Conservation (phyloP, 2,329 filamentous ascomycete species). For the Colletotrichum chlorophyti region DNA sequence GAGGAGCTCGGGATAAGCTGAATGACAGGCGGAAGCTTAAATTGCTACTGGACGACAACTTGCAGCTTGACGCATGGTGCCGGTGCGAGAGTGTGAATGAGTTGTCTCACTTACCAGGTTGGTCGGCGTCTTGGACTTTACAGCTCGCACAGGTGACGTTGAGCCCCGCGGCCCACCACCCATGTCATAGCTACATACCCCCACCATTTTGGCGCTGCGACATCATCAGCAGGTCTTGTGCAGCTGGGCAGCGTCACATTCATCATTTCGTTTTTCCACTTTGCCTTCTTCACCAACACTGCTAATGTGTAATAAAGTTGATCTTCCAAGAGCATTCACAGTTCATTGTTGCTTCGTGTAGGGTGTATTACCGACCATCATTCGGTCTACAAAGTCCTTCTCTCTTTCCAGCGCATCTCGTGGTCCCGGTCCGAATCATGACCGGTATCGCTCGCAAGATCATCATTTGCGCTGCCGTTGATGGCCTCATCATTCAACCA, state of each 20-base stretch:
- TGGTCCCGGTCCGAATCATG: conserved; percentile 55
- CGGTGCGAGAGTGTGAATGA: no score
- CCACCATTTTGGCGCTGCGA: conserved; percentile 8
- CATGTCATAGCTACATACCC: conserved; percentile 28
- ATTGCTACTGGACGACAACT: no score
- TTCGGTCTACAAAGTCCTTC: background rate
- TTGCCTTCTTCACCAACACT: conserved; percentile 1
- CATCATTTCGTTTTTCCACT: no score
- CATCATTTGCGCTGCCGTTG: conserved; percentile 78
- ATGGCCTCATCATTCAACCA: conserved; percentile 83
- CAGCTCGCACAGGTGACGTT: no score
- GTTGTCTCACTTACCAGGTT: no score
- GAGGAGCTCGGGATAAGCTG: no score
- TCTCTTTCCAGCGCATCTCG: conserved; percentile 14
- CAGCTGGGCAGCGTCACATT: conserved; percentile 11
- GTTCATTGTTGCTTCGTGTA: background rate
- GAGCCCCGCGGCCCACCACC: conserved; percentile 28
- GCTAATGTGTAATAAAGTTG: conserved; percentile 5
- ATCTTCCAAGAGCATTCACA: background rate
- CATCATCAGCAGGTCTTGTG: conserved; percentile 25
- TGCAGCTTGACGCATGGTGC: no score
- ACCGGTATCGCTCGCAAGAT: conserved; percentile 81
- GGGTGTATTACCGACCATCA: no score
- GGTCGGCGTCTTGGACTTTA: no score
- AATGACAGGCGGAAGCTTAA: no score